Conservation (phyloP, 1,284 basidiomycete genomes). For the Anthracocystis panici-leucophaei region DNA sequence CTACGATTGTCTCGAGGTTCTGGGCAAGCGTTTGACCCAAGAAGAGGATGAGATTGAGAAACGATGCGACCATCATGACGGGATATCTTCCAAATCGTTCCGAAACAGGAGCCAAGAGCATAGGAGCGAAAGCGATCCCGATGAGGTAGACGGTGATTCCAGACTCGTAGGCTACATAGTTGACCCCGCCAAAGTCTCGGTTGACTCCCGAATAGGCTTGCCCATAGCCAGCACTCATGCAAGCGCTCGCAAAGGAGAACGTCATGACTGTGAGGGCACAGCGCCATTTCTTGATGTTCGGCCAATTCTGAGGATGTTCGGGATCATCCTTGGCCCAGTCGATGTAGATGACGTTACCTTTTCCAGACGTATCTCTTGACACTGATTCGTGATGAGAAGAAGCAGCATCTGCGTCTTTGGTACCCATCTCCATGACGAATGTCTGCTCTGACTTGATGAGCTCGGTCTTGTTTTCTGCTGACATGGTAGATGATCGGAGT, state of each 20-base stretch:
- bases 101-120: slow-evolving; percentile 46
- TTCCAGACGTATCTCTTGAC: not conserved
- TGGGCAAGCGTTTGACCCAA: slow-evolving; percentile 55
- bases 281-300: slow-evolving; percentile 14
- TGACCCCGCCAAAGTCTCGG: slow-evolving; percentile 18
- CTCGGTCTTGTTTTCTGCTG: not conserved
- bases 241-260: slow-evolving; percentile 41
- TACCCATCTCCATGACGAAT: not conserved
- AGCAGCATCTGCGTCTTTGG: not conserved
- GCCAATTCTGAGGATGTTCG: slow-evolving; percentile 49
- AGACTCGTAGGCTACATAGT: slow-evolving; percentile 18
- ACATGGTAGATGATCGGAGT: not conserved
- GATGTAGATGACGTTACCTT: slow-evolving; percentile 27
- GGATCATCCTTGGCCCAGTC: slow-evolving; percentile 35
- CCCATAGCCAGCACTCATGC: slow-evolving; percentile 36
- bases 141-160: slow-evolving; percentile 38
- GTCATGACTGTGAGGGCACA: slow-evolving; percentile 22
- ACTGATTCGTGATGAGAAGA: slow-evolving; percentile 1
- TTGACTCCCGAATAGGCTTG: slow-evolving; percentile 11
- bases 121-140: slow-evolving; percentile 41
- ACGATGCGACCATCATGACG: slow-evolving; percentile 23
- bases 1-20: slow-evolving; percentile 51
- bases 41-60: slow-evolving; percentile 43
- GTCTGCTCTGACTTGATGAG: slow-evolving; percentile 6
- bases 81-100: slow-evolving; percentile 40